phyloP scores from a whole-genome alignment of 2,329 filamentous ascomycete species.

The Fusarium sp. region DNA sequence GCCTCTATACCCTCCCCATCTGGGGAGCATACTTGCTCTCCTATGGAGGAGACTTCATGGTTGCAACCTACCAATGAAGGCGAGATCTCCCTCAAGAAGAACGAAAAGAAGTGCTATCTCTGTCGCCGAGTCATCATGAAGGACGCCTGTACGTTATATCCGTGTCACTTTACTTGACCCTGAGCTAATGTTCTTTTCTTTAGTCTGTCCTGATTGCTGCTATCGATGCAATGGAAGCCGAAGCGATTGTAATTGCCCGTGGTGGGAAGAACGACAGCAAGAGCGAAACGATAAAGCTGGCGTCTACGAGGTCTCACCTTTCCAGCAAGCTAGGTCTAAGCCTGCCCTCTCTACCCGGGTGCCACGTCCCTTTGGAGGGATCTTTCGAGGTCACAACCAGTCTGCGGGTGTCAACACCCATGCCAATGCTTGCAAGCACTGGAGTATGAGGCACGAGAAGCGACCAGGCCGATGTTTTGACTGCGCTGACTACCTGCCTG shows the following conservation, averaged over 20 bases:
- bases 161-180: rapidly evolving
- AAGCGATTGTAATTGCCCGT: neutral
- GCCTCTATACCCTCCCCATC: neutral
- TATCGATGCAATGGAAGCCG: slow-evolving; percentile 1
- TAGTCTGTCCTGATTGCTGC: slow-evolving; percentile 19
- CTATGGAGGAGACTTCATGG: neutral
- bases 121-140: neutral
- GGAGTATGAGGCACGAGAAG: neutral
- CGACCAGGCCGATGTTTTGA: neutral
- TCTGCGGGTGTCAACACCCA: too few species aligned
- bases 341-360: neutral
- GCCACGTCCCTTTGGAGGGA: neutral
- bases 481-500: neutral
- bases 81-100: neutral
- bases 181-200: neutral
- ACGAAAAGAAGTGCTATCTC: neutral
- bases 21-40: neutral
- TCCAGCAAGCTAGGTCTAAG: neutral
- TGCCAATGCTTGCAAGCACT: neutral
- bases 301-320: neutral
- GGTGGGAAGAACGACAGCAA: slow-evolving; percentile 1
- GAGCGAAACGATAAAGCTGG: neutral
- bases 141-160: neutral
- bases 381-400: neutral
- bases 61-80: neutral